Evolutionary conservation across 2,329 filamentous ascomycete genomes (phyloP), one percentile per base, ranked within the genome.

Genomic region (Colletotrichum destructivum): DNA sequence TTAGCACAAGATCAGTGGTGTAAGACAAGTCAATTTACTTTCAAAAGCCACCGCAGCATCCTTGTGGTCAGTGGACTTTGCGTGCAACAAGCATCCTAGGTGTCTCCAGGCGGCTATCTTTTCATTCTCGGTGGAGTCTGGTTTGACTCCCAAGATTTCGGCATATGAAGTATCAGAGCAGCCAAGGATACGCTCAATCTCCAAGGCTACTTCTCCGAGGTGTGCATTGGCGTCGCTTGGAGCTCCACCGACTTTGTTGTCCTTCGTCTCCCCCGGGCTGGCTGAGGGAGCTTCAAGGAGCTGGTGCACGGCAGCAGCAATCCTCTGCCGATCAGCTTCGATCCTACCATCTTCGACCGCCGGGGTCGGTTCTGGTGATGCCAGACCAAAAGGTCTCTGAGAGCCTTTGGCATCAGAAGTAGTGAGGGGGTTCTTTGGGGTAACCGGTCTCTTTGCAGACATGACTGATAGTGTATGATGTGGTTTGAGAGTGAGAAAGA

Each of bases 11-110:
- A 62, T 21, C 18, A 51, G 31, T 31, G 21, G 1, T 12, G 5
- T 38, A 38, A 4, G 26, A 31, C 15, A 21, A 40, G 3, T 21
- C 15, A 61, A 13, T n/a, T 26, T 62, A 62, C 59, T 62, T 26
- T 62, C 8, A 35, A 62, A 62, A 62, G 59, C 59, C 11, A 13
- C 44, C 18, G 13, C 18, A 49, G 26, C 23, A 62, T 60, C 40
- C 57, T 60, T 15, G 2, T 62, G 9, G 26, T 62, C 3, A 38
- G 59, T 62, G 4, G 9, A n/a, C 7, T 16, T 62, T 49, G 4
- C 15, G 31, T 62, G 31, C 12, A 62, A 49, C 9, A 62, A 38
- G 59, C 59, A 62, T 35, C 59, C 59, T 38, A 62, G 44, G 44
- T 23, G 26, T 62, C 59, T 62, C 26, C 15, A 62, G 42, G 59